Base-by-base conservation (phyloP, 2,329 filamentous ascomycete species). In the Diplodia scrobiculata region DNA sequence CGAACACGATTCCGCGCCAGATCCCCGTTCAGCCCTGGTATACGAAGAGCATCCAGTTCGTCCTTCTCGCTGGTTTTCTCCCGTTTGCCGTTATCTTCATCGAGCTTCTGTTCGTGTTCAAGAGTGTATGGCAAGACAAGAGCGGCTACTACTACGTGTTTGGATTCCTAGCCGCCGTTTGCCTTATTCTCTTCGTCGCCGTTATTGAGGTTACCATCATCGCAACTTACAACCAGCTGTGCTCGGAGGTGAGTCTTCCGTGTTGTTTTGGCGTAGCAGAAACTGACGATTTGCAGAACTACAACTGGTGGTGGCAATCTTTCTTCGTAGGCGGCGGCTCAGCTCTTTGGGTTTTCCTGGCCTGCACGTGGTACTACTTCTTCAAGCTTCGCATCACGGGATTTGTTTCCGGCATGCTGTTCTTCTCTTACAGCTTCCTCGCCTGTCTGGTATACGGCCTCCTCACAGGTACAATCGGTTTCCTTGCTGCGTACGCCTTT, bases 251-350 rank as follows among this genome's bases (percentile, higher is more conserved):
- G 77, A 70, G 78, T 2, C 4, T n/a, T 4, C 7, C 7, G 7
- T 32, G 6, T 14, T 36, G 19, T 32, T 14, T 19, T 38, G 29
- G 2, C 6, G n/a, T 4, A 21, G 6, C 27, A n/a, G 5, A 52
- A 27, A n/a, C 41, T 14, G 41, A 17, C 19, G 34, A 36, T 32
- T 7, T 32, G 50, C 50, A 86, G 84, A 92, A 96, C 77, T 89
- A 95, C 78, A 86, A 91, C 75, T 96, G 92, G 92, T 95, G 91
- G 91, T 96, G 91, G 91, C 90, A 91, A 76, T 91, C 89, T 62
- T 95, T 96, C 80, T 79, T 91, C 58, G 86, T 92, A 9, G 92
- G 92, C 52, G 89, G 89, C 55, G 87, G 88, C 71, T 91, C 88
- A 71, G 86, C 89, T 6, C 77, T 91, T 68, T 96, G 91, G 91